These are phyloP conservation scores for Barnettozyma californica DNA, from an alignment of 805 yeast genomes.

Conservation along the genomic window DNA sequence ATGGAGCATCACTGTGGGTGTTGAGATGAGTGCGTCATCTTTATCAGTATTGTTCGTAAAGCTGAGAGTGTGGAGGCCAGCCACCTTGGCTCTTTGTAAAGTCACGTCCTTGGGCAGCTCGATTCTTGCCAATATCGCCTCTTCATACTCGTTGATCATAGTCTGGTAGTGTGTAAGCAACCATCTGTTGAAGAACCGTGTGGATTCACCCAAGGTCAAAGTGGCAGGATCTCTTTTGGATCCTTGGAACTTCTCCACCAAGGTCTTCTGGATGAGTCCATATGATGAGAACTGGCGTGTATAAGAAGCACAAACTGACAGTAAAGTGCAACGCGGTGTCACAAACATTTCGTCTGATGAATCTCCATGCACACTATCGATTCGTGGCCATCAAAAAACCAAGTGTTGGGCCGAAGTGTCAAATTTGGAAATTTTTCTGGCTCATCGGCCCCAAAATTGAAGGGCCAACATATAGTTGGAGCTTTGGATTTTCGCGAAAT, in stretches of 20 bases:
- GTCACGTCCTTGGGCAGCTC: constrained; percentile 10
- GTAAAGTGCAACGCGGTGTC: not conserved
- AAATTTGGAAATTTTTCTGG: too few species aligned
- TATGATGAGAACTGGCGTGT: not conserved
- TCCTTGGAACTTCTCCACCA: constrained; percentile 8
- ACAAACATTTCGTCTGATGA: not conserved
- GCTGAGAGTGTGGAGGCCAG: constrained; percentile 22
- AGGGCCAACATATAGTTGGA: too few species aligned
- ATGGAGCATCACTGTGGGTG: constrained; percentile 59
- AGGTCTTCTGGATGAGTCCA: constrained; percentile 9
- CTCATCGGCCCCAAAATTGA: too few species aligned
- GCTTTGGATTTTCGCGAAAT: too few species aligned
- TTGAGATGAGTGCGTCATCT: constrained; percentile 12
- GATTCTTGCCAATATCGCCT: constrained; percentile 12
- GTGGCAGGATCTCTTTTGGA: not conserved
- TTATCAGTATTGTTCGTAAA: constrained; percentile 20
- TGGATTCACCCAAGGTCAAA: constrained; percentile 6
- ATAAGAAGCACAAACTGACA: not conserved
- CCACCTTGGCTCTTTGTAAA: constrained; percentile 6
- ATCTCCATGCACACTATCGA: too few species aligned
- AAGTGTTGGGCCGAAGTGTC: too few species aligned
- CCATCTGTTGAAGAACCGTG: constrained; percentile 18
- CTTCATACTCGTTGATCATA: constrained; percentile 16
- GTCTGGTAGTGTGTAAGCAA: constrained; percentile 9
- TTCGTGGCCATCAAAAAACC: too few species aligned